Evolutionary conservation across 805 yeast genomes (phyloP), one percentile per base, ranked within the genome.

Genomic region (Sungouiozyma ichnusensis): DNA sequence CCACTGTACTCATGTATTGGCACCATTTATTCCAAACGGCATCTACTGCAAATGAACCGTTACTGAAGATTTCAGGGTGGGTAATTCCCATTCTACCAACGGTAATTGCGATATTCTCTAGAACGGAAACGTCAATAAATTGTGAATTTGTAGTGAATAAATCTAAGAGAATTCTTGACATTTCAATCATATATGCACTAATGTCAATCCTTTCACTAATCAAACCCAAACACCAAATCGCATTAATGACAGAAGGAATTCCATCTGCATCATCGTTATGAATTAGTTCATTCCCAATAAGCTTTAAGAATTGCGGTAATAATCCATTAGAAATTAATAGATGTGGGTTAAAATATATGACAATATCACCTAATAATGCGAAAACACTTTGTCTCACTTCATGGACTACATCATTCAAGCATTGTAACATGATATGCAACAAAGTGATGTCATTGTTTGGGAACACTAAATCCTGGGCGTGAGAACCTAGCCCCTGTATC

Each of bases 371-470:
- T 15, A 90, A 57, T 27, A 92, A 65, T 0, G 97, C 97, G 65
- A 79, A 86, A 0, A 90, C 85, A 44, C 86, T 77, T 63, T 92
- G 98, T 48, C 97, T 74, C n/a, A 92, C 96, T 60, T 92, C 97
- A 47, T 78, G 79, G 19, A 71, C 74, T 3, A 76, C 73, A 58
- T 86, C 95, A 48, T 79, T 81, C 48, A 86, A 71, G 56, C 94
- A 81, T 37, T 75, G 69, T 24, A 83, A 53, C 43, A 88, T 57
- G 38, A 87, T 65, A 32, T 74, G 77, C 66, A 85, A 71, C 43
- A 88, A 55, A 27, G 69, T 58, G 2, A 57, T 57, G 24, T 65
- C 66, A 20, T 47, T 48, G 29, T 52, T 49, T 4, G 63, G 64
- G 43, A 62, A 60, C 15, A 62, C 40, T 15, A 62, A 55, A 35